phyloP scores from a whole-genome alignment of 768 basidiomycete genomes.

The Multifurca ochricompacta region DNA sequence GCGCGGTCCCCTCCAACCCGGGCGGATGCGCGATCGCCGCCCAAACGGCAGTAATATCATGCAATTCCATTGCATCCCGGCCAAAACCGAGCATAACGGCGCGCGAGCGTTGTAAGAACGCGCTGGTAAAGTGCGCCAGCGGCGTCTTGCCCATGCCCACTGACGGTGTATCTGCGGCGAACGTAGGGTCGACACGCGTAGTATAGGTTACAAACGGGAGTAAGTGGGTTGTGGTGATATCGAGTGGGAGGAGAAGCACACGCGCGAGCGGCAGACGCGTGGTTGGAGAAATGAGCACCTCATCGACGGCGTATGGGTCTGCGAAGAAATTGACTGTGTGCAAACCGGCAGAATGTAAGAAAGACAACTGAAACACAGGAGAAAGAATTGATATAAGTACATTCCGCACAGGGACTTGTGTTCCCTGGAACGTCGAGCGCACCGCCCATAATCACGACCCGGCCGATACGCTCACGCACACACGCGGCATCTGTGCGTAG shows the following conservation, averaged over 20 bases:
- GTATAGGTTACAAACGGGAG: constrained; percentile 64
- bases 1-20: constrained; percentile 24
- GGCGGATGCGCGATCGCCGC: constrained; percentile 71
- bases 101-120: constrained; percentile 66
- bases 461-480: constrained; percentile 53
- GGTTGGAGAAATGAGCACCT: constrained; percentile 44
- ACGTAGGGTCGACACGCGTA: constrained; percentile 50
- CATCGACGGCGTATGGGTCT: constrained; percentile 76
- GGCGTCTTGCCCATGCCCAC: constrained; percentile 41
- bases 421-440: constrained; percentile 90
- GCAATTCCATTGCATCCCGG: constrained; percentile 81
- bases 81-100: constrained; percentile 72
- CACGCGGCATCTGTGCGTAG: constrained; percentile 46
- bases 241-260: constrained; percentile 66
- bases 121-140: constrained; percentile 68
- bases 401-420: constrained; percentile 73
- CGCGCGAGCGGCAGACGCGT: constrained; percentile 54
- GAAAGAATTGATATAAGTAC: constrained; percentile 39
- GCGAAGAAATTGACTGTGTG: constrained; percentile 74
- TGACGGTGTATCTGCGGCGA: constrained; percentile 49
- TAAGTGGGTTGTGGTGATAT: constrained; percentile 75
- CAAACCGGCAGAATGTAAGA: not conserved
- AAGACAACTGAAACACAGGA: not conserved
- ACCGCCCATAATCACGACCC: constrained; percentile 90
- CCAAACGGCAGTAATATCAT: constrained; percentile 88